Conservation (phyloP, 352 stramenopile species). For the Halophytophthora polymorphica region DNA sequence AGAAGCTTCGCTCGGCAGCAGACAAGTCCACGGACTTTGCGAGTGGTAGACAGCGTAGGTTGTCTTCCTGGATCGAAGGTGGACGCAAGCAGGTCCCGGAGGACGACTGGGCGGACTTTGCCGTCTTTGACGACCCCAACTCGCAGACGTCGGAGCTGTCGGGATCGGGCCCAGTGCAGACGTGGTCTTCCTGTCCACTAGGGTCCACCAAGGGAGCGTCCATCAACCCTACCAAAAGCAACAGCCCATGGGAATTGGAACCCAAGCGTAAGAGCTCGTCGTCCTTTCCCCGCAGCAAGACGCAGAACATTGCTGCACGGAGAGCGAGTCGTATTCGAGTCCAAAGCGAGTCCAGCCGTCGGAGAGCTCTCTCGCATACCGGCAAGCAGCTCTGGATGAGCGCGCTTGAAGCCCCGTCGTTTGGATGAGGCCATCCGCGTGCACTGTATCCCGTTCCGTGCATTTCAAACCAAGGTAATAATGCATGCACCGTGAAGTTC, state of each 20-base stretch:
- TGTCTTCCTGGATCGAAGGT: slow-evolving; percentile 9
- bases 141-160: slow-evolving; percentile 7
- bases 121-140: slow-evolving; percentile 14
- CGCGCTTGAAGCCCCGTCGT: slow-evolving; percentile 17
- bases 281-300: neutral
- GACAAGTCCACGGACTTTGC: slow-evolving; percentile 9
- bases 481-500: too few relatives aligned
- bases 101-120: slow-evolving; percentile 28
- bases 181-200: slow-evolving; percentile 3
- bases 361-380: slow-evolving; percentile 18
- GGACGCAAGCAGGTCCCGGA: slow-evolving; percentile 6
- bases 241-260: slow-evolving; percentile 3
- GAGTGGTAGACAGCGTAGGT: slow-evolving; percentile 1
- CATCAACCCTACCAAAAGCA: slow-evolving; percentile 6
- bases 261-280: slow-evolving; percentile 8
- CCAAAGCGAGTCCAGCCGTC: slow-evolving; percentile 9
- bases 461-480: too few relatives aligned
- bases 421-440: neutral
- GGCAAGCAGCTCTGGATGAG: slow-evolving; percentile 22
- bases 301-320: neutral
- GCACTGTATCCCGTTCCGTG: too few relatives aligned
- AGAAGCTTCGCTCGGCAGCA: slow-evolving; percentile 16
- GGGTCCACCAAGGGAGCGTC: neutral
- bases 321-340: slow-evolving; percentile 6
- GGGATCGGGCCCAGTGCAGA: slow-evolving; percentile 5